Evolutionary conservation across 805 yeast genomes (phyloP).

Genomic region (Saccharomycopsis malanga): DNA sequence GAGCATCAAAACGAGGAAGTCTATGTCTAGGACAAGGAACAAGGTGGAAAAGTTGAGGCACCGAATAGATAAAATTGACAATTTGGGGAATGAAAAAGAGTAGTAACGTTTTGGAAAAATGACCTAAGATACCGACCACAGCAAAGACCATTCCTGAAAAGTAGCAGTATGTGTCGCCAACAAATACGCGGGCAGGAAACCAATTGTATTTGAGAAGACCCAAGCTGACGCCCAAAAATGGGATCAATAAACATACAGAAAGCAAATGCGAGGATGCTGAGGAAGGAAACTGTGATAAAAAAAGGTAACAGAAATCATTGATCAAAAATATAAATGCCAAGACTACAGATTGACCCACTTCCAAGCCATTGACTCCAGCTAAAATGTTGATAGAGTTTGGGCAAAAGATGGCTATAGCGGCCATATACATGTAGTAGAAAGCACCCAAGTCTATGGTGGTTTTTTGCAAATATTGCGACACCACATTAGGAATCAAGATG

Average conservation of each 20-base stretch:
- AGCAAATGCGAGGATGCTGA: conserved; percentile 79
- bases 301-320: conserved; percentile 70
- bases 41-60: conserved; percentile 82
- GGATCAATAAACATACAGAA: conserved; percentile 72
- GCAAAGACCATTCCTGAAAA: conserved; percentile 99
- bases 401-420: conserved; percentile 82
- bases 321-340: conserved; percentile 61
- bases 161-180: conserved; percentile 97
- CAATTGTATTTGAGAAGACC: conserved; percentile 75
- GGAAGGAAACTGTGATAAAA: conserved; percentile 35
- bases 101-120: conserved; percentile 87
- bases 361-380: conserved; percentile 95
- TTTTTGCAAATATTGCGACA: conserved; percentile 31
- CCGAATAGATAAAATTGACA: conserved; percentile 78
- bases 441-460: conserved; percentile 62
- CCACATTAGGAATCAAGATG: conserved; percentile 70
- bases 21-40: conserved; percentile 96
- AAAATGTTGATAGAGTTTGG: conserved; percentile 93
- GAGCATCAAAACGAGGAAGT: conserved; percentile 65
- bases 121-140: conserved; percentile 92
- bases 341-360: conserved; percentile 89
- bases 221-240: conserved; percentile 77
- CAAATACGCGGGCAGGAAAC: conserved; percentile 91
- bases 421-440: conserved; percentile 85
- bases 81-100: conserved; percentile 87